These are phyloP conservation scores for Uronychia setigera DNA, from an alignment of 73 alveolate species.

Conservation along the genomic window DNA sequence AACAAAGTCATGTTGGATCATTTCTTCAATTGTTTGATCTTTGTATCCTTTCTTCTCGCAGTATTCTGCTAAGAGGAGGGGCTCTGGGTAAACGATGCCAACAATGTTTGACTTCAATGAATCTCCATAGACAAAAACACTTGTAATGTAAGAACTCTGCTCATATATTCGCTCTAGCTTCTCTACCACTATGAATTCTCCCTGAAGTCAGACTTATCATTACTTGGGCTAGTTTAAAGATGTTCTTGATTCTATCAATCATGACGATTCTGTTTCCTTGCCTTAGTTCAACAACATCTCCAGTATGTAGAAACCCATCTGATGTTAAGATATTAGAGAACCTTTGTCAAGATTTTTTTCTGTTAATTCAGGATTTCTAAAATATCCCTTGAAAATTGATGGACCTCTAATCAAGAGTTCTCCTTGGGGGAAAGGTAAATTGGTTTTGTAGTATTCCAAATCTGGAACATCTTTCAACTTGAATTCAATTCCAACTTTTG, in stretches of 20 bases:
- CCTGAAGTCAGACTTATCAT: conserved; percentile 7
- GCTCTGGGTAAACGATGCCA: conserved; percentile 74
- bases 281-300: conserved; percentile 77
- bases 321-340: neutral
- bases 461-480: conserved; percentile 81
- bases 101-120: conserved; percentile 67
- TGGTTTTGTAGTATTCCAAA: conserved; percentile 55
- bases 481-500: conserved; percentile 69
- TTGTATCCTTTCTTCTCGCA: neutral
- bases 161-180: conserved; percentile 70
- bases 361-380: conserved; percentile 59
- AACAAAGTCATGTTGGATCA: conserved; percentile 3
- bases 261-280: conserved; percentile 67
- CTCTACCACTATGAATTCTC: conserved; percentile 81
- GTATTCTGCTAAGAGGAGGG: neutral
- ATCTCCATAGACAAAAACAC: conserved; percentile 79
- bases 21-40: conserved; percentile 19
- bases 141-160: conserved; percentile 51
- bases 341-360: conserved; percentile 61
- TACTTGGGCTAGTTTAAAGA: conserved; percentile 70
- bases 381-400: conserved; percentile 73
- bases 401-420: conserved; percentile 84
- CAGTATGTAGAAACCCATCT: conserved; percentile 86
- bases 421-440: conserved; percentile 76
- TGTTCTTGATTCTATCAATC: conserved; percentile 80